Conservation (phyloP, 2,329 filamentous ascomycete species). For the Magnaporthiopsis poae region DNA sequence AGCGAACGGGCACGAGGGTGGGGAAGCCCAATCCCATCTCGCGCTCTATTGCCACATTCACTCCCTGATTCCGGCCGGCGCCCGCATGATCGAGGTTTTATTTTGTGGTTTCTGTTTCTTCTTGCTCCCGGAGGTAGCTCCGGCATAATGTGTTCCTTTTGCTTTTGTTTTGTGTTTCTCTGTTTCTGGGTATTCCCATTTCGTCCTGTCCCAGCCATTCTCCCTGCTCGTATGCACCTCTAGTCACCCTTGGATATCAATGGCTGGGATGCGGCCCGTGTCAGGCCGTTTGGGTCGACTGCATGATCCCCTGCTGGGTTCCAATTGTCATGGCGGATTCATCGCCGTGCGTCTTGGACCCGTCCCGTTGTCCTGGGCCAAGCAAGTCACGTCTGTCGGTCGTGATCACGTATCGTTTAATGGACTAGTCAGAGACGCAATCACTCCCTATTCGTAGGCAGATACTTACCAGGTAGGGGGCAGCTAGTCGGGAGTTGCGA, state of each 20-base stretch:
- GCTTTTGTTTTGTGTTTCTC: no score
- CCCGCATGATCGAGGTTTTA: background rate
- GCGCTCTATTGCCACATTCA: background rate
- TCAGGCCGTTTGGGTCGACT: background rate
- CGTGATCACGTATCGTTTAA: background rate
- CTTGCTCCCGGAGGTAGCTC: background rate
- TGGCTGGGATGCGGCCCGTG: background rate
- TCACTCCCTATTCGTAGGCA: background rate
- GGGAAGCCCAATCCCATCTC: background rate
- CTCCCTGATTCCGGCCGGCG: no score
- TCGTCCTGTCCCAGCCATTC: no score
- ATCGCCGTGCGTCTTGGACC: background rate
- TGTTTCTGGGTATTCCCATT: background rate
- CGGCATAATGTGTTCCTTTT: background rate
- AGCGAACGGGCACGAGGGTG: background rate
- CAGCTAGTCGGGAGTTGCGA: background rate
- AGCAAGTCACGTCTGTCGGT: background rate
- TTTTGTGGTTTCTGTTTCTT: background rate
- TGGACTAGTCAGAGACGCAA: background rate
- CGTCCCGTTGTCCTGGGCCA: background rate
- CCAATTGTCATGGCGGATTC: background rate
- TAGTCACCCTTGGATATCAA: background rate
- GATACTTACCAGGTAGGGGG: no score
- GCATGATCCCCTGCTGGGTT: background rate
- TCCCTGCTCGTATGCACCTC: no score